These are phyloP conservation scores for Epichloe typhina DNA, from an alignment of 2,329 filamentous ascomycete genomes.

Conservation along the genomic window DNA sequence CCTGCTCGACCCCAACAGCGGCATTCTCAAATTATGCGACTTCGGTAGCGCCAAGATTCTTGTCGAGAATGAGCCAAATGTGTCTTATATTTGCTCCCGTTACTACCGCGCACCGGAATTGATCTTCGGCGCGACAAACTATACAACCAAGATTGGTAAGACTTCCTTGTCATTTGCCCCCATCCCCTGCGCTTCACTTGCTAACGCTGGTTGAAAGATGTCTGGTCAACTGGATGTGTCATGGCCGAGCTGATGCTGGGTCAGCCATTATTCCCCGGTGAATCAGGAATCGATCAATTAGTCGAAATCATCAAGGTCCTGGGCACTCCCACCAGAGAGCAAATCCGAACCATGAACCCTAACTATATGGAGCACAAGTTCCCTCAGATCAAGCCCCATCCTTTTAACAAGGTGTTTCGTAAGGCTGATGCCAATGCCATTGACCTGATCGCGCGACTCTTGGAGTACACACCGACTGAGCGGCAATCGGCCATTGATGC, in stretches of 20 bases:
- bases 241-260: conserved; percentile 99
- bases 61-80: conserved; percentile 96
- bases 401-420: conserved; percentile 98
- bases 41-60: conserved; percentile 98
- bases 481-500: conserved; percentile 86
- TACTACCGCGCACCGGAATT: conserved; percentile 97
- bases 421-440: conserved; percentile 90
- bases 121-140: conserved; percentile 98
- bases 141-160: conserved; percentile 98
- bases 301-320: conserved; percentile 99
- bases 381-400: conserved; percentile 98
- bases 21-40: conserved; percentile 93
- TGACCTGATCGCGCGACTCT: conserved; percentile 80
- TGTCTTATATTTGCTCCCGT: conserved; percentile 97
- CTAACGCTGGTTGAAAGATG: conserved; percentile 49
- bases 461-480: conserved; percentile 97
- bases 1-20: conserved; percentile 78
- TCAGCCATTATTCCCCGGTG: conserved; percentile 92
- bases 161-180: conserved; percentile 4
- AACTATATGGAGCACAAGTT: conserved; percentile 99
- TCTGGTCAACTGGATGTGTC: conserved; percentile 98
- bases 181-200: neutral
- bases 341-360: conserved; percentile 99
- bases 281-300: conserved; percentile 95
- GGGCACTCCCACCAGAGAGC: conserved; percentile 89